phyloP scores from a whole-genome alignment of 257 asterid genomes.

The Nicotiana obtusifolia region DNA sequence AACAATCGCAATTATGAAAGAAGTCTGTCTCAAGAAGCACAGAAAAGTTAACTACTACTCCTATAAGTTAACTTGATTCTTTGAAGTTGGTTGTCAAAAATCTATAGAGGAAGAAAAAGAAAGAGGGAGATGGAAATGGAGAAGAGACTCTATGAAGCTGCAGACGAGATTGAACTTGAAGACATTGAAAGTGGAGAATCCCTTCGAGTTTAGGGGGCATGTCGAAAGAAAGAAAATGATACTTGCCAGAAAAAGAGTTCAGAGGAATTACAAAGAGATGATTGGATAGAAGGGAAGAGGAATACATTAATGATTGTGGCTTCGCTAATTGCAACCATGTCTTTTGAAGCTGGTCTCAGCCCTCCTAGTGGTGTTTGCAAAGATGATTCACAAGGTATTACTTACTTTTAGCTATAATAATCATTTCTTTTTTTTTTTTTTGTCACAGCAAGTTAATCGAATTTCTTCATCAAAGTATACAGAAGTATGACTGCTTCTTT shows the following conservation, averaged over 20 bases:
- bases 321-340: slow-evolving; percentile 34
- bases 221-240: too few species aligned
- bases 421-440: too few species aligned
- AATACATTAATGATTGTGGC: slow-evolving; percentile 38
- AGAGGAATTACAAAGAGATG: not conserved
- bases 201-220: too few species aligned
- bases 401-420: not conserved
- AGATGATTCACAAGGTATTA: not conserved
- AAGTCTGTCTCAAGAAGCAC: too few species aligned
- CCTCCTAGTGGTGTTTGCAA: slow-evolving; percentile 22
- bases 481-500: too few species aligned
- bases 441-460: too few species aligned
- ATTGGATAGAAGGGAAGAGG: slow-evolving; percentile 26
- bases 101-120: not conserved
- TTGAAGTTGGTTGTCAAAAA: too few species aligned
- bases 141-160: slow-evolving; percentile 20
- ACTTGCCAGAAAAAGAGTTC: not conserved
- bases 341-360: slow-evolving; percentile 25
- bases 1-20: too few species aligned
- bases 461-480: too few species aligned
- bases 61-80: too few species aligned
- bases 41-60: too few species aligned
- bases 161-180: not conserved
- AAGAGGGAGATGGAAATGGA: slow-evolving; percentile 16
- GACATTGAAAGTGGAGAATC: too few species aligned